Base-by-base conservation (phyloP, 805 yeast genomes). In the Yamadazyma nakazawae region DNA sequence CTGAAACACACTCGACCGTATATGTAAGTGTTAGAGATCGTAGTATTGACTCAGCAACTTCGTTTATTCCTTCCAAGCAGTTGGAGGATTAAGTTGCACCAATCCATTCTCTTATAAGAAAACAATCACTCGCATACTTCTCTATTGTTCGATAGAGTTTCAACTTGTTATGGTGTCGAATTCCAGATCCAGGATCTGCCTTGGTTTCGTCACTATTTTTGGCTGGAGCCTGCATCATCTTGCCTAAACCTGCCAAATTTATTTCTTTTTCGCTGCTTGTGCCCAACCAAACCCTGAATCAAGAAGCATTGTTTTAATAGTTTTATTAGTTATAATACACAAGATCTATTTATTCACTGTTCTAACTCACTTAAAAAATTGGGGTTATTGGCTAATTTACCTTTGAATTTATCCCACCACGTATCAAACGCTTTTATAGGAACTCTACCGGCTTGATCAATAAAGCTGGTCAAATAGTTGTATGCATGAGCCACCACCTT, bases 321-420 rank as follows among this genome's bases (percentile, higher is more conserved):
- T 21, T 21, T 5, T 21, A 21, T 21, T 21, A 21, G 24, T 21
- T 21, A 21, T 21, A 21, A 5, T 37, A 19, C 8, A 8, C 24
- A 21, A 21, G 7, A 21, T 21, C 24, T 21, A 21, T 21, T 21
- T 21, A 21, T 21, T 38, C 17, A 40, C n/a, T 30, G 30, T 7
- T 41, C 43, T 37, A 66, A 47, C 31, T 63, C 66, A 50, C 88
- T 88, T 42, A 92, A 65, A 61, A 89, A 91, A 45, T 79, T 81
- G 1, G 97, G 97, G 60, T 92, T 95, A 50, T 85, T 86, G 10
- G 80, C 75, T 49, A 94, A 57, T 59, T 85, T 84, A 6, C 78
- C 66, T 62, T 80, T 87, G 67, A 94, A 92, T 65, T 89, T 91
- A 53, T 78, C 83, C 99, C 99, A 88, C 99, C 99, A 92, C 35